These are phyloP conservation scores for Coriaria nepalensis DNA, from an alignment of 306 rosid species.

Conservation along the genomic window DNA sequence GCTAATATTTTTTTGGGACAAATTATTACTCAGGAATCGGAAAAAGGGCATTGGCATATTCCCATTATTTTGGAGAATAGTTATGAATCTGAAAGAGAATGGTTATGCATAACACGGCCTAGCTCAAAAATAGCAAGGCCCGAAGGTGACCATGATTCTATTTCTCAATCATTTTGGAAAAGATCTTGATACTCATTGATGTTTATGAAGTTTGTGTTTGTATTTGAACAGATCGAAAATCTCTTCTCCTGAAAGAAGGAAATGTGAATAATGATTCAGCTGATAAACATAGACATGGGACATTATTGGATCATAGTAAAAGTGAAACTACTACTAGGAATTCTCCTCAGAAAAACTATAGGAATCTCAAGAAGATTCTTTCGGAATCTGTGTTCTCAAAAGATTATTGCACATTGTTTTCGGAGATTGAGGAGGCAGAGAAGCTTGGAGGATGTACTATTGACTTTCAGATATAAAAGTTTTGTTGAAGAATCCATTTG, in stretches of 20 bases:
- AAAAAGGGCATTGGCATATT: conserved; percentile 79
- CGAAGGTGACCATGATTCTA: conserved; percentile 28
- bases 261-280: conserved; percentile 18
- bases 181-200: background rate
- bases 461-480: conserved; percentile 49
- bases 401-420: conserved; percentile 14
- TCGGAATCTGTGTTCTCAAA: conserved; percentile 26
- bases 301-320: conserved; percentile 17
- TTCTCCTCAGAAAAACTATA: conserved; percentile 28
- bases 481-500: too few species aligned
- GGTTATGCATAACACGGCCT: conserved; percentile 64
- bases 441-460: conserved; percentile 40
- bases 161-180: background rate
- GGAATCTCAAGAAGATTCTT: conserved; percentile 29
- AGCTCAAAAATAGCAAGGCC: conserved; percentile 21
- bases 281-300: conserved; percentile 10
- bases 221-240: conserved; percentile 19
- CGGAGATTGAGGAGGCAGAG: conserved; percentile 47
- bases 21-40: conserved; percentile 52
- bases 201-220: background rate
- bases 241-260: conserved; percentile 17
- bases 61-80: conserved; percentile 55
- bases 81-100: conserved; percentile 52
- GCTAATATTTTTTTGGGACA: too few species aligned
- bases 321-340: conserved; percentile 11